A percentile compares a stretch with the other conserved stretches of the same genome.
Conservation (phyloP, 2,329 filamentous ascomycete species). For the Ceratocystis smalleyi region DNA sequence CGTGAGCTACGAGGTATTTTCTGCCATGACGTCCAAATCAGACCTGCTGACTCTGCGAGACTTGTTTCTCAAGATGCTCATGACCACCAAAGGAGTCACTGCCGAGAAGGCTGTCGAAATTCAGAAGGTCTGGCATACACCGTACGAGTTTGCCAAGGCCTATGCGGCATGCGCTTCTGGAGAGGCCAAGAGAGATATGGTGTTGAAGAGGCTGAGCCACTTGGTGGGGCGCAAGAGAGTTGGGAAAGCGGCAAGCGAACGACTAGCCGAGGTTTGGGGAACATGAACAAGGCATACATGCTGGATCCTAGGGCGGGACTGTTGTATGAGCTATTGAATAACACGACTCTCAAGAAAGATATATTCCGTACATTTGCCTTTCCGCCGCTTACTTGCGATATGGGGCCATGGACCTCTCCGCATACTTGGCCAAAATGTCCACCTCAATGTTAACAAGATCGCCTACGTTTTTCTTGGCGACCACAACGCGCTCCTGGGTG, state of each 20-base stretch:
- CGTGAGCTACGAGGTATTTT: conserved; percentile 57
- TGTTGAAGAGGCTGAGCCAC: conserved; percentile 39
- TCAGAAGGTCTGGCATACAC: conserved; percentile 63
- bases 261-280: conserved; percentile 59
- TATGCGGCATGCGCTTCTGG: conserved; percentile 42
- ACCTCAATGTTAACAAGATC: conserved; percentile 86
- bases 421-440: conserved; percentile 73
- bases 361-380: neutral
- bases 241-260: conserved; percentile 47
- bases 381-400: conserved; percentile 30
- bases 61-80: conserved; percentile 69
- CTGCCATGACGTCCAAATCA: conserved; percentile 58
- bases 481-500: conserved; percentile 81
- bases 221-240: conserved; percentile 56
- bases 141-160: conserved; percentile 53
- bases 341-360: neutral
- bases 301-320: neutral
- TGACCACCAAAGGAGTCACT: conserved; percentile 61
- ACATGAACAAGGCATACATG: neutral
- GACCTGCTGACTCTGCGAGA: conserved; percentile 59
- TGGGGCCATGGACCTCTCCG: conserved; percentile 74
- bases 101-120: conserved; percentile 69
- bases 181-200: conserved; percentile 43
- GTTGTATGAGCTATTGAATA: neutral
- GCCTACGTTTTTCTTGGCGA: conserved; percentile 60